Conservation (phyloP, 768 basidiomycete species). For the Lactarius hatsudake region DNA sequence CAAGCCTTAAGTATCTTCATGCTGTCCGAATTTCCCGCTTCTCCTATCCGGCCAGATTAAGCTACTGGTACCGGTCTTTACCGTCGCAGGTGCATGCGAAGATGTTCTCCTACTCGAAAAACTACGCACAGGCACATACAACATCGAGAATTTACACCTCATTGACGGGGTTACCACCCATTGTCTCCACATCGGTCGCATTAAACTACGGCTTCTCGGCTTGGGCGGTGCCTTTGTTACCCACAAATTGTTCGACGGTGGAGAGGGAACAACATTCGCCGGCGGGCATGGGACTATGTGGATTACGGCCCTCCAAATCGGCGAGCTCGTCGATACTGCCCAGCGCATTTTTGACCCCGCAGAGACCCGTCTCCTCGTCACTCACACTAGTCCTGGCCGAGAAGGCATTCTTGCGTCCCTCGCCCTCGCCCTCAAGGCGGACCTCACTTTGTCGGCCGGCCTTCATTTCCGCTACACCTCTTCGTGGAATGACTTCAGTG, state of each 20-base stretch:
- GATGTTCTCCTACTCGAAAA: slow-evolving; percentile 92
- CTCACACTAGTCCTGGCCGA: slow-evolving; percentile 88
- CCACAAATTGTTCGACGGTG: slow-evolving; percentile 94
- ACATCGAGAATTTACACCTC: slow-evolving; percentile 86
- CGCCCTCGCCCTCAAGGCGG: slow-evolving; percentile 86
- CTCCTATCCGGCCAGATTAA: slow-evolving; percentile 89
- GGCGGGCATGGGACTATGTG: slow-evolving; percentile 99
- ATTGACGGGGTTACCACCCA: slow-evolving; percentile 96
- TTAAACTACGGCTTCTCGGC: slow-evolving; percentile 92
- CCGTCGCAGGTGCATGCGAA: slow-evolving; percentile 97
- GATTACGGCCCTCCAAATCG: slow-evolving; percentile 96
- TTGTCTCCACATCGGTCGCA: slow-evolving; percentile 85
- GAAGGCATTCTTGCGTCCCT: slow-evolving; percentile 93
- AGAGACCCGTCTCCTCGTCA: slow-evolving; percentile 91
- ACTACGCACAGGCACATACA: slow-evolving; percentile 78
- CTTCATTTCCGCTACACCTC: slow-evolving; percentile 97
- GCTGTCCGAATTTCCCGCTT: slow-evolving; percentile 93
- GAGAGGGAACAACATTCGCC: slow-evolving; percentile 96
- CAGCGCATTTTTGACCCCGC: slow-evolving; percentile 89
- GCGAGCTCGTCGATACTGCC: slow-evolving; percentile 96
- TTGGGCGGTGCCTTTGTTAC: slow-evolving; percentile 92
- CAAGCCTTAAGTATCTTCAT: slow-evolving; percentile 70
- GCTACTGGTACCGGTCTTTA: slow-evolving; percentile 90
- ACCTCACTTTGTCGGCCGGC: slow-evolving; percentile 90
- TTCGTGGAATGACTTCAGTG: slow-evolving; percentile 95